Conservation (phyloP, 2,329 filamentous ascomycete genomes). For the Microsporum ferrugineum region DNA sequence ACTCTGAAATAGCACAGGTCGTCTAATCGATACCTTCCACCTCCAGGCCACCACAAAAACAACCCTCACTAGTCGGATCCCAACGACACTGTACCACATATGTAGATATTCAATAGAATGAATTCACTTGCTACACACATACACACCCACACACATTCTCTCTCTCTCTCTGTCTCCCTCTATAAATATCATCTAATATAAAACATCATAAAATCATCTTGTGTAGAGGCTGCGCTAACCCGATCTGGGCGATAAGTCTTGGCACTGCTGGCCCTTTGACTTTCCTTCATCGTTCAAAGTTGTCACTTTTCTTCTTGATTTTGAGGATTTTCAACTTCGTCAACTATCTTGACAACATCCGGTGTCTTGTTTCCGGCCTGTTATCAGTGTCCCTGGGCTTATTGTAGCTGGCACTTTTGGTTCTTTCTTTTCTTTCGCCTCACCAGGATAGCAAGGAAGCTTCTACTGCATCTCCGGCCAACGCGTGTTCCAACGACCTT, state of each 20-base stretch:
- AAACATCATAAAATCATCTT: neutral
- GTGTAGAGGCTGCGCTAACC: neutral
- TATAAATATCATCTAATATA: no score
- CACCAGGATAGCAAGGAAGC: neutral
- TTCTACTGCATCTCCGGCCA: neutral
- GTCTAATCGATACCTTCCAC: slow-evolving; percentile 7
- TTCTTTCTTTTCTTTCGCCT: neutral
- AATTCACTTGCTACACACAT: slow-evolving; percentile 9
- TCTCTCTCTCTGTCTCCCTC: slow-evolving; percentile 4
- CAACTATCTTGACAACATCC: slow-evolving; percentile 3
- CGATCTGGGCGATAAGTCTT: neutral
- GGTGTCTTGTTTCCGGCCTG: slow-evolving; percentile 3
- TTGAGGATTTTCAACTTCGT: slow-evolving; percentile 1
- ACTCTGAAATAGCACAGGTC: neutral
- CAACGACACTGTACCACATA: slow-evolving; percentile 13
- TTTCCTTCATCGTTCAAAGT: neutral
- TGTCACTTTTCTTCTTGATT: slow-evolving; percentile 1
- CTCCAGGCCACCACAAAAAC: slow-evolving; percentile 97
- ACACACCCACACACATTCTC: slow-evolving; percentile 14
- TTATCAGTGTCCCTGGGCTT: neutral
- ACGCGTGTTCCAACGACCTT: slow-evolving; percentile 1
- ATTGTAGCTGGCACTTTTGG: neutral
- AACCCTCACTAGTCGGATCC: slow-evolving; percentile 68
- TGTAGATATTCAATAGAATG: slow-evolving; percentile 33
- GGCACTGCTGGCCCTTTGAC: neutral